phyloP scores from a whole-genome alignment of 129 eudicot species.

The Helianthus annuus region DNA sequence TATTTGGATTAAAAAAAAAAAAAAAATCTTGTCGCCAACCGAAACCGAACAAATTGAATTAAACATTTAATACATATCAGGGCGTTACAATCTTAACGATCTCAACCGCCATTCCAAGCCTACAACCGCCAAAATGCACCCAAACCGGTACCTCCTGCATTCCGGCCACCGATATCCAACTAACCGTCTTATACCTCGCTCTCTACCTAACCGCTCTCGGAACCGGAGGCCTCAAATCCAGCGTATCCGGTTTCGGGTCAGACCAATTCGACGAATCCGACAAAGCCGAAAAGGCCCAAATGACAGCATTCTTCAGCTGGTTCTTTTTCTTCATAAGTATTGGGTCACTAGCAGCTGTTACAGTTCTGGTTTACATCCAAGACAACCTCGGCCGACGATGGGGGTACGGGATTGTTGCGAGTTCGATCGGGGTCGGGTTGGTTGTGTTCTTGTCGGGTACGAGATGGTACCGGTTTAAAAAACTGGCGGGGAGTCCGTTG shows the following conservation, averaged over 20 bases:
- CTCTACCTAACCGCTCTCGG: slow-evolving; percentile 93
- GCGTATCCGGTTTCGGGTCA: slow-evolving; percentile 95
- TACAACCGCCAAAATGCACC: slow-evolving; percentile 77
- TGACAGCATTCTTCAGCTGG: slow-evolving; percentile 91
- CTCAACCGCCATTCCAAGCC: slow-evolving; percentile 78
- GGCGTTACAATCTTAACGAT: slow-evolving; percentile 79
- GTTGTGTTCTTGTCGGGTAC: slow-evolving; percentile 78
- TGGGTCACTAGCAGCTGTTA: slow-evolving; percentile 84
- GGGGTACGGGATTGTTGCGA: slow-evolving; percentile 89
- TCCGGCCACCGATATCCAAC: slow-evolving; percentile 60
- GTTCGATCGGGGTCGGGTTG: slow-evolving; percentile 60
- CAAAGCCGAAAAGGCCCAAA: slow-evolving; percentile 56
- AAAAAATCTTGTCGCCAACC: too few species aligned
- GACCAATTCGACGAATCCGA: slow-evolving; percentile 86
- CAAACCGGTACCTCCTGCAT: slow-evolving; percentile 42
- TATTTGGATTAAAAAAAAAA: too few species aligned
- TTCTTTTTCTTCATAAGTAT: slow-evolving; percentile 91
- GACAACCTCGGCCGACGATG: slow-evolving; percentile 82
- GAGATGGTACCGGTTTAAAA: slow-evolving; percentile 77
- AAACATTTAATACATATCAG: slow-evolving; percentile 25
- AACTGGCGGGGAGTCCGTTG: slow-evolving; percentile 85
- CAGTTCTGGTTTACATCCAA: slow-evolving; percentile 82
- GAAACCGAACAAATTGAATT: too few species aligned
- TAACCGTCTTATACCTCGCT: slow-evolving; percentile 57
- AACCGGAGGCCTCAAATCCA: slow-evolving; percentile 90